phyloP scores from a whole-genome alignment of 805 yeast genomes.

The Metschnikowia matae region DNA sequence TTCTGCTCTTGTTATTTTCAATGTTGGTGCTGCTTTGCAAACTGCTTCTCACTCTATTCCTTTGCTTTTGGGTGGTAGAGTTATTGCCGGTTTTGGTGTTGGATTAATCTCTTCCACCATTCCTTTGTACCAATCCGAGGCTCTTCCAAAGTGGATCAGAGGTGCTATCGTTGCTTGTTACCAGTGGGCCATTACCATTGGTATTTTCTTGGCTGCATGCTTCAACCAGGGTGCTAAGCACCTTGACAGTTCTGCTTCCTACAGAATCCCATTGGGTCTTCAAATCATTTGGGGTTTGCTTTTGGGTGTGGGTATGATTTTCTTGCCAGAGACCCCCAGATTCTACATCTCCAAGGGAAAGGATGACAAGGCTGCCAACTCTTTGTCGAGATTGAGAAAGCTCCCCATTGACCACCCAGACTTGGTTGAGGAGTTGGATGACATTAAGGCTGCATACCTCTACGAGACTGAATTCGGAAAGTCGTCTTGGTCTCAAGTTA shows the following conservation, averaged over 20 bases:
- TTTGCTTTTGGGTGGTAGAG: constrained; percentile 36
- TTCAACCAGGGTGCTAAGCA: constrained; percentile 35
- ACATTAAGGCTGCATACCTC: constrained; percentile 70
- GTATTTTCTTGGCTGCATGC: constrained; percentile 35
- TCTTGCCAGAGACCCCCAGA: constrained; percentile 39
- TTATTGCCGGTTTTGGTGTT: constrained; percentile 40
- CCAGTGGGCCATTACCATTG: constrained; percentile 39
- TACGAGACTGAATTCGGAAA: constrained; percentile 59
- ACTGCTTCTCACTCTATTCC: constrained; percentile 33
- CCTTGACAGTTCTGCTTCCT: constrained; percentile 33
- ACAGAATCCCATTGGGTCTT: constrained; percentile 40
- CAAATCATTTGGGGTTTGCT: constrained; percentile 34
- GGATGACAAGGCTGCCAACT: constrained; percentile 26
- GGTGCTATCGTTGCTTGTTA: constrained; percentile 41
- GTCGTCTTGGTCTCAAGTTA: constrained; percentile 51
- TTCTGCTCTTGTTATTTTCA: constrained; percentile 31
- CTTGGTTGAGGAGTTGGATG: constrained; percentile 65
- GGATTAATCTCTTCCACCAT: constrained; percentile 39
- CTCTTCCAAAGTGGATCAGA: constrained; percentile 41
- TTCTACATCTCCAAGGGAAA: constrained; percentile 29
- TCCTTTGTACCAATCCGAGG: constrained; percentile 40
- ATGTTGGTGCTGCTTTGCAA: constrained; percentile 37
- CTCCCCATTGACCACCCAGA: constrained; percentile 58
- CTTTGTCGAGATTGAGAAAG: constrained; percentile 31
- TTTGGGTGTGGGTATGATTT: constrained; percentile 24